phyloP scores from a whole-genome alignment of 2,329 filamentous ascomycete genomes.

The Didymellaceae sp. region DNA sequence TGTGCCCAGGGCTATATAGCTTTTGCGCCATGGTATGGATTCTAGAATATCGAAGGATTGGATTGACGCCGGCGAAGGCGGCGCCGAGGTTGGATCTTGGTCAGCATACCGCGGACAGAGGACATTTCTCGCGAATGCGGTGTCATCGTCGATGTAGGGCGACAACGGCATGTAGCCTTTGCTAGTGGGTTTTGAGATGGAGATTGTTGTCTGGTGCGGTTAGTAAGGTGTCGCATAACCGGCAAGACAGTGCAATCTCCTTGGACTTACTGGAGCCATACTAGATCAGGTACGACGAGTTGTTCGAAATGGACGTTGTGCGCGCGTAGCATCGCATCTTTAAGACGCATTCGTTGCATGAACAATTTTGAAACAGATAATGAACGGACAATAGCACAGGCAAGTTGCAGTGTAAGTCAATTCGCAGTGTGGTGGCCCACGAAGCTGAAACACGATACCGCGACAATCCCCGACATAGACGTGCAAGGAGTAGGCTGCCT shows the following conservation, averaged over 20 bases:
- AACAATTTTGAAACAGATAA: conserved; percentile 35
- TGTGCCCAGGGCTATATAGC: conserved; percentile 23
- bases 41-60: conserved; percentile 46
- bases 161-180: conserved; percentile 35
- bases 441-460: conserved; percentile 38
- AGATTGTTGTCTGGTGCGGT: conserved; percentile 30
- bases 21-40: conserved; percentile 40
- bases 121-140: conserved; percentile 30
- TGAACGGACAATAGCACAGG: conserved; percentile 23
- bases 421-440: conserved; percentile 17
- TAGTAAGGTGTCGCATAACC: conserved; percentile 19
- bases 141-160: conserved; percentile 37
- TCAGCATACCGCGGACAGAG: conserved; percentile 45
- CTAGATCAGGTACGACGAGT: conserved; percentile 11
- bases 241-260: conserved; percentile 26
- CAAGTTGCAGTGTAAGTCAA: background rate
- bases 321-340: conserved; percentile 6
- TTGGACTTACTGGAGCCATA: conserved; percentile 38
- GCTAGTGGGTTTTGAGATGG: conserved; percentile 21
- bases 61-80: conserved; percentile 44
- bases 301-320: conserved; percentile 2
- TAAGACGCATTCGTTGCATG: conserved; percentile 15
- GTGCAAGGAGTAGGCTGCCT: conserved; percentile 18
- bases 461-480: conserved; percentile 6
- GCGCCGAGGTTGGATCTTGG: conserved; percentile 38